Evolutionary conservation across 805 yeast genomes (phyloP).

Genomic region (Barnettozyma sucrosica): DNA sequence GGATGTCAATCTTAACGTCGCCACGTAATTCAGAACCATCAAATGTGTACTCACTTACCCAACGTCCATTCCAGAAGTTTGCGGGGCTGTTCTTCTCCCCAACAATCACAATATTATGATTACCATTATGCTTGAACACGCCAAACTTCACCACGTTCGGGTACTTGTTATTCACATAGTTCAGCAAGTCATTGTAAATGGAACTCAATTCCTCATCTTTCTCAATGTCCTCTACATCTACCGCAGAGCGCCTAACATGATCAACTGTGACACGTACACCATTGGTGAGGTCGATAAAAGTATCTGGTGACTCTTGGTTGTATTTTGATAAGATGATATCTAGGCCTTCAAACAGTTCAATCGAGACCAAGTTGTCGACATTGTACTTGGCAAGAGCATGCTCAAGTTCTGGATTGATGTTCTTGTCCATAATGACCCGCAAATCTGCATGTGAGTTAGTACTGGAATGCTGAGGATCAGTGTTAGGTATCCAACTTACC

Average conservation of each 20-base stretch:
- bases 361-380: conserved; percentile 31
- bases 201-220: conserved; percentile 16
- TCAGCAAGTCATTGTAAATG: conserved; percentile 18
- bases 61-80: conserved; percentile 85
- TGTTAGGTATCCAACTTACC: conserved; percentile 23
- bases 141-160: conserved; percentile 48
- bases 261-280: conserved; percentile 54
- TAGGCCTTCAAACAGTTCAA: conserved; percentile 25
- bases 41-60: conserved; percentile 65
- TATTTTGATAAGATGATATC: conserved; percentile 41
- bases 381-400: conserved; percentile 38
- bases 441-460: conserved; percentile 29
- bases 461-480: background rate
- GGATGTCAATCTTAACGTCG: conserved; percentile 62
- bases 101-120: conserved; percentile 43
- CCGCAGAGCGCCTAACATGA: conserved; percentile 40
- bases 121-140: conserved; percentile 33
- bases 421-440: conserved; percentile 36
- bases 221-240: conserved; percentile 44
- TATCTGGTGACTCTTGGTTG: conserved; percentile 43
- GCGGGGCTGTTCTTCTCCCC: conserved; percentile 68
- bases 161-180: conserved; percentile 60
- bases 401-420: conserved; percentile 29
- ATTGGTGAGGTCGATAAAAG: conserved; percentile 46
- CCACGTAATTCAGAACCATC: conserved; percentile 40